Base-by-base conservation (phyloP, 2,329 filamentous ascomycete genomes). In the Paraphoma chrysanthemicola region DNA sequence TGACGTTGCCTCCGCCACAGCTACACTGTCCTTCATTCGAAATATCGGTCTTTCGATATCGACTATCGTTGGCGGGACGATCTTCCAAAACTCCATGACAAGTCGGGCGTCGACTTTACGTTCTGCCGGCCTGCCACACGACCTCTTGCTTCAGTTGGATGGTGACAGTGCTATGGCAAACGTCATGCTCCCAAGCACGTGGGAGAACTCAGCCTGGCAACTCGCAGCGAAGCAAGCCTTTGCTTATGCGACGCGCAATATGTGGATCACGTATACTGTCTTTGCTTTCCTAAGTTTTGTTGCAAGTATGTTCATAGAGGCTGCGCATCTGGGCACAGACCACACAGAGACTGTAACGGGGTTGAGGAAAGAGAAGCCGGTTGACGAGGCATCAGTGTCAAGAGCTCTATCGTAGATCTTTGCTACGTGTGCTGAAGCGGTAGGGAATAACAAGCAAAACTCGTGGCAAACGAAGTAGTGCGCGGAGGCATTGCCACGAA, bases 31-130 rank as follows among this genome's bases (percentile, higher is more conserved):
- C 0, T 84, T 86, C 57, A 63, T 80, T 11, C 75, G 79, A 6
- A 79, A 76, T 43, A 64, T 84, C 6, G 78, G 78, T 0, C 78
- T 80, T 0, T 75, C 81, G 0, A 77, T 83, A 36, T 82, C 80
- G 0, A 76, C 83, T 9, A 81, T 85, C 1, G 72, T 84, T 4
- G 81, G 81, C 9, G 78, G 80, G 1, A 81, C 83, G 0, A 78
- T 85, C 4, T 83, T 85, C 57, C 80, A 83, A 52, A 84, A 83
- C 61, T 80, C 83, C 46, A 90, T 92, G 87, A 78, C 86, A 60
- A 79, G 76, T 48, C 83, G 85, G 59, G 79, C 80, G 10, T 68
- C 75, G 62, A 67, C 11, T 77, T 88, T 62, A 67, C 78, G 46
- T 3, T 68, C 75, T 18, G 78, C 82, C 3, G 77, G 80, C 1